Conservation (phyloP, 495 filamentous ascomycete species). For the Trichoderma virens region DNA sequence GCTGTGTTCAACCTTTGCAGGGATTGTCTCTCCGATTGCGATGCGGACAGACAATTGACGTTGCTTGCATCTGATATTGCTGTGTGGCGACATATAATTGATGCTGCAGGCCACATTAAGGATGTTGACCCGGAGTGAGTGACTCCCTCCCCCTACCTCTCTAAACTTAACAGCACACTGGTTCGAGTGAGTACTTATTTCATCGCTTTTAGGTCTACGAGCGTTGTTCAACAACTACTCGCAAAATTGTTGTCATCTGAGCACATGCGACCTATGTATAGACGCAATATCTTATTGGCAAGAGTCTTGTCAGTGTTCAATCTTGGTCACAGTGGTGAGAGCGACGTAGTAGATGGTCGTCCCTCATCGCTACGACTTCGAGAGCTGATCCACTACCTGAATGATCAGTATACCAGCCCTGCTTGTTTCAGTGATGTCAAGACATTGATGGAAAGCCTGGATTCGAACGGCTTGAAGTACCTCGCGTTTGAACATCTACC, state of each 20-base stretch:
- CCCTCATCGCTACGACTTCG: slow-evolving; percentile 11
- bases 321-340: slow-evolving; percentile 19
- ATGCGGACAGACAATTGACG: slow-evolving; percentile 18
- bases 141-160: background rate
- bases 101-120: slow-evolving; percentile 18
- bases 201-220: background rate
- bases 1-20: slow-evolving; percentile 26
- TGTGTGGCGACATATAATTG: slow-evolving; percentile 25
- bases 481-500: slow-evolving; percentile 17
- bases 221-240: background rate
- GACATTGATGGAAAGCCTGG: slow-evolving; percentile 23
- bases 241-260: background rate
- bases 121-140: background rate
- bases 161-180: background rate
- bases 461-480: slow-evolving; percentile 22
- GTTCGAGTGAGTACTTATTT: background rate
- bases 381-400: slow-evolving; percentile 24
- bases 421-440: slow-evolving; percentile 30
- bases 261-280: slow-evolving; percentile 9
- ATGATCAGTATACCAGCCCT: slow-evolving; percentile 25
- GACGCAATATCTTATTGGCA: slow-evolving; percentile 10
- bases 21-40: slow-evolving; percentile 19
- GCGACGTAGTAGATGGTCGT: slow-evolving; percentile 18
- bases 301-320: slow-evolving; percentile 11
- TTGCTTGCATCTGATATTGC: slow-evolving; percentile 29